Base-by-base conservation (phyloP, 495 filamentous ascomycete species). In the Trichoderma virens region DNA sequence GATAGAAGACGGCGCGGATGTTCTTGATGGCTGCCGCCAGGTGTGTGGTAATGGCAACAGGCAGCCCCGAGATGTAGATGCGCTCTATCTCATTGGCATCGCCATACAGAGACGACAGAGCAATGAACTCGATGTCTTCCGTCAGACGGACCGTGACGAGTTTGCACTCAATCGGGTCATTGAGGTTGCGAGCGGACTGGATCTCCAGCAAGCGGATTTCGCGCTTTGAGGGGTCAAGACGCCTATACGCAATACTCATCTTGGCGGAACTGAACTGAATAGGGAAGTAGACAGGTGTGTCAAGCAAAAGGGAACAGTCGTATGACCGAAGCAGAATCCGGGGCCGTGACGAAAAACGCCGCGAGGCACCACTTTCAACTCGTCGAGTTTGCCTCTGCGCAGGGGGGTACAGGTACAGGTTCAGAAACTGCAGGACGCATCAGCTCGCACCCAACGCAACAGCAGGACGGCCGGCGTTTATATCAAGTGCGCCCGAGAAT, bases 121-220 rank as follows among this genome's bases (percentile, higher is more conserved):
- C 65, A 16, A 62, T 47, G 62, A 59, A 69, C 20, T 56, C 43
- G 27, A 28, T 18, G 2, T 47, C 27, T 2, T 62, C 51, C 3
- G 54, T 39, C n/a, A 69, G 51, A 25, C 62, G 66, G 3, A 56
- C 56, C 2, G 60, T 66, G 9, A 65, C 27, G 18, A 64, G 32
- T 2, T 18, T 25, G 39, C 67, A 69, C 34, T 65, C 39, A 7
- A 64, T 32, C 16, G 63, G 35, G 9, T 59, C 64, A 9, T 38
- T 61, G 32, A 45, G 23, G 27, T 59, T 61, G 7, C 39, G 28
- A 7, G 41, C 39, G 1, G n/a, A 16, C 41, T 32, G 38, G 25
- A 66, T 65, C 18, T 61, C 64, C 23, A 69, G 65, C 27, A 69
- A 47, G 35, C 65, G 60, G 16, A 69, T 60, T 28, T 66, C 56